Percentiles rank a stretch among this genome's conserved stretches.
phyloP scores from a whole-genome alignment of 306 rosid genomes.

The Pueraria montana region DNA sequence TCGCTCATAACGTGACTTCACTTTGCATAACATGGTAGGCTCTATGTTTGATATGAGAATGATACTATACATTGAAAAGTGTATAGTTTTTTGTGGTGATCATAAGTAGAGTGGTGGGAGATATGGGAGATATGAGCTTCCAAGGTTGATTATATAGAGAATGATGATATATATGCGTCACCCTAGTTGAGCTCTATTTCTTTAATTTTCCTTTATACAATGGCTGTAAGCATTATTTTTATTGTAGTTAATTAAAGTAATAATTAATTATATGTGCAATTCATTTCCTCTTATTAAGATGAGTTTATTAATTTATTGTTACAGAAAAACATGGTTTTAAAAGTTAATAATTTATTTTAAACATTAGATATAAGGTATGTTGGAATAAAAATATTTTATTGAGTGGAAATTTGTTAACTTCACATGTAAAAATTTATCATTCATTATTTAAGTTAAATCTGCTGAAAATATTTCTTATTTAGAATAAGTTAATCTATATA shows the following conservation, averaged over 20 bases:
- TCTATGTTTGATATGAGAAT: neutral
- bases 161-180: neutral
- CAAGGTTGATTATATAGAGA: neutral
- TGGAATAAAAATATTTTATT: neutral
- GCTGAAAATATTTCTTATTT: neutral
- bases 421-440: neutral
- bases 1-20: neutral
- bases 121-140: neutral
- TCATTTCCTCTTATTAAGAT: neutral
- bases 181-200: no score
- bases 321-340: neutral
- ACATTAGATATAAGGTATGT: neutral
- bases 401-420: neutral
- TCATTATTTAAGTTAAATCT: neutral
- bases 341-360: neutral
- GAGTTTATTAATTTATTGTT: neutral
- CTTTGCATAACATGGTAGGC: constrained; percentile 12
- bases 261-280: neutral
- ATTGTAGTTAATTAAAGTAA: neutral
- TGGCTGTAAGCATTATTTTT: neutral
- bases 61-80: neutral
- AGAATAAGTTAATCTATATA: neutral
- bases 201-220: neutral
- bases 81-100: neutral
- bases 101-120: neutral